Evolutionary conservation across 2,329 filamentous ascomycete species (phyloP).

Genomic region (Phialophora expanda): DNA sequence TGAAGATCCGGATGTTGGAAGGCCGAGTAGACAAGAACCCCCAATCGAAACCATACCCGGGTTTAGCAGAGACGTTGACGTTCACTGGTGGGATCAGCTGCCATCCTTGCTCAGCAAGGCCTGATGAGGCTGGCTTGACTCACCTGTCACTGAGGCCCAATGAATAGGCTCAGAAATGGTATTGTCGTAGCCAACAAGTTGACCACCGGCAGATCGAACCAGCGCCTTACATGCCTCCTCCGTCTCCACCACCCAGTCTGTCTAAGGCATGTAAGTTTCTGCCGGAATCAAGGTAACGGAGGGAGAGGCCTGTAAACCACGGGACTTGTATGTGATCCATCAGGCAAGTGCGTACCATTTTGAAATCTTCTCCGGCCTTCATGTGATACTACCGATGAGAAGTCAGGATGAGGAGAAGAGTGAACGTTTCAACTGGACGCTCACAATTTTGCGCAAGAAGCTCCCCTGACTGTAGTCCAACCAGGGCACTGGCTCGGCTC

Average conservation of each 20-base stretch:
- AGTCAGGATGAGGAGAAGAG: background rate
- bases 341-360: background rate
- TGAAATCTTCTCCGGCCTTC: conserved; percentile 1
- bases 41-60: conserved; percentile 10
- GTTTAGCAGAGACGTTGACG: background rate
- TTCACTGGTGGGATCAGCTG: background rate
- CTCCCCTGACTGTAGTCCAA: conserved; percentile 8
- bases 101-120: background rate
- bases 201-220: conserved; percentile 11
- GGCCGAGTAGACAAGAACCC: conserved; percentile 10
- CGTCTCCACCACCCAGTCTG: conserved; percentile 19
- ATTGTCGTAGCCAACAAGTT: conserved; percentile 4
- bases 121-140: background rate
- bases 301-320: background rate
- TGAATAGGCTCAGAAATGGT: background rate
- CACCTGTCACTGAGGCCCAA: conserved; percentile 6
- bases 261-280: conserved; percentile 4
- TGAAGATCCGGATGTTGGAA: conserved; percentile 21
- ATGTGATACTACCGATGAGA: conserved; percentile 6
- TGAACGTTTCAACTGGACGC: background rate
- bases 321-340: too few relatives aligned
- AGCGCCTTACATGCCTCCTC: conserved; percentile 16
- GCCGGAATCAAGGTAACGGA: background rate
- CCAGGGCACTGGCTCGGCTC: conserved; percentile 8
- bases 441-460: conserved; percentile 19